Evolutionary conservation across 768 basidiomycete genomes (phyloP), one percentile per base, ranked within the genome.

Genomic region (Termitomyces sp.): DNA sequence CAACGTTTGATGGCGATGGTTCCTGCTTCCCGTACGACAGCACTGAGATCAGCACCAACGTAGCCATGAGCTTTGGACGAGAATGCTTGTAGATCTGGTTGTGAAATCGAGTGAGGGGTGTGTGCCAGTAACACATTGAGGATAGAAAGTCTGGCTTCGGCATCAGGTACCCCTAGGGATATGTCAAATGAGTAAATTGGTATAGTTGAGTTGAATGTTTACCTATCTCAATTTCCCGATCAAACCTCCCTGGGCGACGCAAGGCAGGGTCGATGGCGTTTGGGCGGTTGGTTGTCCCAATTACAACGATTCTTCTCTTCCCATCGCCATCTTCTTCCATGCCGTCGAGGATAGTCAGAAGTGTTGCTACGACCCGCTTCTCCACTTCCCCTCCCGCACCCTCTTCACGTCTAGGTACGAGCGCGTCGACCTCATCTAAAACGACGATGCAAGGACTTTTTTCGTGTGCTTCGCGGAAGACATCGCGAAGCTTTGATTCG

Each of bases 211-310:
- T 39, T 21, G 48, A 27, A 41, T 30, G 67, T 76, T 62, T 58
- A 84, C 95, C 94, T 60, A 98, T 94, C 68, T 98, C 96, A 43
- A 98, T 89, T 70, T 98, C 96, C 59, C 92, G 79, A 70, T 98
- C 94, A 65, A 98, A 96, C 58, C 94, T 76, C 4, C 94, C 94
- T 14, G 94, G 94, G 32, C 94, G 73, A 48, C 94, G 76, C 51
- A 98, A 74, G 0, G 94, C 94, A 43, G 95, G 94, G 68, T 98
- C 94, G 50, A 98, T 94, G 10, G 94, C 91, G 65, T 98, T 97
- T 5, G 92, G 94, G 21, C 94, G 78, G 69, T 98, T 97, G 2
- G 94, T 98, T 0, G 97, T 97, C 0, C 93, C 97, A 58, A 99
- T 91, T 35, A 99, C 92, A 4, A 98, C 89, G 12, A 99, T 91